Evolutionary conservation across 164 flowering plant genomes (phyloP).

Genomic region (Kalanchoe fedtschenkoi): DNA sequence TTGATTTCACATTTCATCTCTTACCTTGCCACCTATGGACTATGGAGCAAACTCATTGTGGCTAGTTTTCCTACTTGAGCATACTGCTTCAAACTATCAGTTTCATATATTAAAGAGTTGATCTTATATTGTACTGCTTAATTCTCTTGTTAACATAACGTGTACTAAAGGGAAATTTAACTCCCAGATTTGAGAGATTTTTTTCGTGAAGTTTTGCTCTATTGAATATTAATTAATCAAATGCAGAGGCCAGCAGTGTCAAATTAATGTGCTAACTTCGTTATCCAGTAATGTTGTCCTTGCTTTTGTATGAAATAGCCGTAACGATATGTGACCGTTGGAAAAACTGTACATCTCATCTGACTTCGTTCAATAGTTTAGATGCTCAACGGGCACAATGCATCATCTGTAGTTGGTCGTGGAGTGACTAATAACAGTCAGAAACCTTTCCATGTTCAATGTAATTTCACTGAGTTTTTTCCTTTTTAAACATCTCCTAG

Average conservation of each 20-base stretch:
- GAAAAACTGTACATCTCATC: not conserved
- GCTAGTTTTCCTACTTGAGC: too few relatives aligned
- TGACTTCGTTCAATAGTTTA: too few relatives aligned
- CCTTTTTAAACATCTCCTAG: not conserved
- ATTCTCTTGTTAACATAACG: too few relatives aligned
- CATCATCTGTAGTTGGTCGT: not conserved
- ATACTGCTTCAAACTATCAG: too few relatives aligned
- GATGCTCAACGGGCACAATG: not conserved
- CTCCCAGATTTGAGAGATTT: too few relatives aligned
- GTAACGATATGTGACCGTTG: not conserved
- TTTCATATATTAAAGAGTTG: too few relatives aligned
- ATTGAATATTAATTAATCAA: too few relatives aligned
- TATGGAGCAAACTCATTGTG: not conserved
- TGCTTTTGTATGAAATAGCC: not conserved
- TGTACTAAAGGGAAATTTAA: too few relatives aligned
- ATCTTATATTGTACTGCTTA: not conserved
- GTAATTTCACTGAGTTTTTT: not conserved
- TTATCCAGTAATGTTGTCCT: not conserved
- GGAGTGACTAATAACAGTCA: not conserved
- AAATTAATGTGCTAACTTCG: too few relatives aligned
- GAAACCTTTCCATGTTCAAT: not conserved
- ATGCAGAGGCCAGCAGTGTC: not conserved
- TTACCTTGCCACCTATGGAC: too few relatives aligned
- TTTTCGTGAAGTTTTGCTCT: too few relatives aligned
- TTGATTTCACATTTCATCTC: slow-evolving; percentile 2